Base-by-base conservation (phyloP, 2,329 filamentous ascomycete species). In the Claviceps purpurea region DNA sequence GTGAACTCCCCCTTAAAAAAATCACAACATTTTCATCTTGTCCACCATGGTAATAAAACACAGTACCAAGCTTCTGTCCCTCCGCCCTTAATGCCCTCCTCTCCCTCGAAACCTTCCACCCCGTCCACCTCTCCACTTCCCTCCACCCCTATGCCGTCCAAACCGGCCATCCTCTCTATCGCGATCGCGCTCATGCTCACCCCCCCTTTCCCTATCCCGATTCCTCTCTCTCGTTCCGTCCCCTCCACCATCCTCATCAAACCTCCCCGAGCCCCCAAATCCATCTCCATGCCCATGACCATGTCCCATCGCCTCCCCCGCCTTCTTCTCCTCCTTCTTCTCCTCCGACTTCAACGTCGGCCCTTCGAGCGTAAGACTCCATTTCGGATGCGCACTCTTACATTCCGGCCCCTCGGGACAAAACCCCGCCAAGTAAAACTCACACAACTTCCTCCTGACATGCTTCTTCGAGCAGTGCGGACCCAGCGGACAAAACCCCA, bases 401-500 rank as follows among this genome's bases (percentile, higher is more conserved):
- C 93, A 98, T 7, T 73, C 73, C 55, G 74, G 77, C 1, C 68
- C 91, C 52, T 95, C 86, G 0, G 93, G 93, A 65, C 93, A 98
- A 72, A 98, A 98, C 1, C 93, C 93, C 7, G 89, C 89, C 16
- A 97, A 73, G 64, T 95, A 98, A 66, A 85, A 95, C 1, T 75
- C 75, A 65, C 93, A 98, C 6, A 95, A 67, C 57, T 78, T 82
- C 57, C 87, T 82, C 54, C 89, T 81, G 52, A 95, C 84, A 69
- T 98, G 93, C 59, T 90, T 87, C 70, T 95, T 89, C 24, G 85
- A 82, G 68, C 93, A 98, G 54, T 79, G 71, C 1, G 90, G 89
- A 0, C 93, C 93, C 10, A 97, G 77, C 18, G 89, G 88, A 62
- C 93, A 98, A 73, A 97, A 97, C 2, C 93, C 93, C 59, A 85